Percentiles rank a stretch among this genome's conserved stretches.
These are phyloP conservation scores for Picea sitchensis DNA, from an alignment of 75 land plant species.

Conservation along the genomic window DNA sequence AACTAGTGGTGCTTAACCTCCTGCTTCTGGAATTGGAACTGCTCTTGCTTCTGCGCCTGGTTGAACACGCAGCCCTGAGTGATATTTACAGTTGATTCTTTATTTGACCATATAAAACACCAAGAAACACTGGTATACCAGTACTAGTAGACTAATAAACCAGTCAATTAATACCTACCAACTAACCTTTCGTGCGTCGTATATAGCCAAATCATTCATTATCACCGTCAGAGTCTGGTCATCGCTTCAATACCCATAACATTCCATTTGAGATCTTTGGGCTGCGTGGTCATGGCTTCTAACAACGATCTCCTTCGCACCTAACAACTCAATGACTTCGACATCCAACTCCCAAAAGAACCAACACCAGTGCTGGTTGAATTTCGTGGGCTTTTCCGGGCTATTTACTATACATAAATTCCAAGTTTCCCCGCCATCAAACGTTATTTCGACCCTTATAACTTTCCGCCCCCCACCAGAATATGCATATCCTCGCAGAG, in stretches of 20 bases:
- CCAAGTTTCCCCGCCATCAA: constrained; percentile 85
- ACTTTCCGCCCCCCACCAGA: constrained; percentile 98
- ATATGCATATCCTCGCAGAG: constrained; percentile 81
- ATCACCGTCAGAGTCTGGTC: too few species aligned
- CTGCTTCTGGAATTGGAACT: too few species aligned
- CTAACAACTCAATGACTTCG: constrained; percentile 67
- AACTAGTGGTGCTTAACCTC: too few species aligned
- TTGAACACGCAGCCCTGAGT: too few species aligned
- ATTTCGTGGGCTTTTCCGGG: constrained; percentile 77
- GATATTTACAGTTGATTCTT: too few species aligned
- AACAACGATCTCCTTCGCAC: constrained; percentile 82
- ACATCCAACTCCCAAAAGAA: constrained; percentile 86
- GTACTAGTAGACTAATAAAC: too few species aligned
- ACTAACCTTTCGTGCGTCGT: too few species aligned
- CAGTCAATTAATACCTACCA: too few species aligned
- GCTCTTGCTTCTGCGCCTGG: too few species aligned
- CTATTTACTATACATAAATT: constrained; percentile 49
- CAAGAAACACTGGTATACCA: too few species aligned
- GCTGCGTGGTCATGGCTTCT: constrained; percentile 87
- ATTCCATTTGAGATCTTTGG: constrained; percentile 89
- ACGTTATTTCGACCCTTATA: constrained; percentile 79
- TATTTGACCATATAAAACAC: too few species aligned
- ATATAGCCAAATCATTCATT: too few species aligned
- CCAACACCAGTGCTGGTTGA: constrained; percentile 98
- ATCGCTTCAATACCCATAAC: constrained; percentile 1